These are phyloP conservation scores for Ustilago tritici DNA, from an alignment of 1,284 basidiomycete species.

Conservation along the genomic window DNA sequence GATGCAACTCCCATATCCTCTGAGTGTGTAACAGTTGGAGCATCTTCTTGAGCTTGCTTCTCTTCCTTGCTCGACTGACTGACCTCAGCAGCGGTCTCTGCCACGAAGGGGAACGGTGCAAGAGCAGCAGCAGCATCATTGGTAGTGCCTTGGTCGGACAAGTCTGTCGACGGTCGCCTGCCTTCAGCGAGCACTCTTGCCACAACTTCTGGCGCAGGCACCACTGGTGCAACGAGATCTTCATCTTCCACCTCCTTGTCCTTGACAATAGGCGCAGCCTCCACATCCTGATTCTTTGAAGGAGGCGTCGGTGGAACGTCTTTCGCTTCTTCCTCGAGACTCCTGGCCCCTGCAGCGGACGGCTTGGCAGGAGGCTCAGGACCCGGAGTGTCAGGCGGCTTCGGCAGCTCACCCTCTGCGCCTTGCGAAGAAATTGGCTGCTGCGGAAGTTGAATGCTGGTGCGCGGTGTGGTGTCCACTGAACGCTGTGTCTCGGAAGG, in stretches of 20 bases:
- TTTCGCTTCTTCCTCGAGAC: slow-evolving; percentile 36
- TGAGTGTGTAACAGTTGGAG: neutral
- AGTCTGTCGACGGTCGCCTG: slow-evolving; percentile 5
- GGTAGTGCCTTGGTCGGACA: neutral
- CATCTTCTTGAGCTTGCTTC: neutral
- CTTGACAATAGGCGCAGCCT: slow-evolving; percentile 6
- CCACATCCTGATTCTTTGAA: slow-evolving; percentile 19
- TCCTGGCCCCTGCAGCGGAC: slow-evolving; percentile 14
- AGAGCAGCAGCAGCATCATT: neutral
- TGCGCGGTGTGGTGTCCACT: slow-evolving; percentile 33
- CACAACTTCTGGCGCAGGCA: slow-evolving; percentile 32
- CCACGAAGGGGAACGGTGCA: neutral
- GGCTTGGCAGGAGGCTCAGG: slow-evolving; percentile 12
- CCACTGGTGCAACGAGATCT: slow-evolving; percentile 35
- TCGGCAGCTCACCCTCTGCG: neutral
- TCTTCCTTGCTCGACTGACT: neutral
- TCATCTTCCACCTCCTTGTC: slow-evolving; percentile 30
- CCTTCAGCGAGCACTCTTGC: slow-evolving; percentile 22
- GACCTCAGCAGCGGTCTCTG: neutral
- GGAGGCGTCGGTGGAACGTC: slow-evolving; percentile 37
- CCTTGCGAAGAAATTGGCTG: neutral
- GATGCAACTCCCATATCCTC: neutral
- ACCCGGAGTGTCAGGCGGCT: neutral
- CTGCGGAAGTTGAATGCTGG: slow-evolving; percentile 34
- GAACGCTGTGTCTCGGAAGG: slow-evolving; percentile 18